Conservation (phyloP, 2,329 filamentous ascomycete species). For the Penicillium sp. region DNA sequence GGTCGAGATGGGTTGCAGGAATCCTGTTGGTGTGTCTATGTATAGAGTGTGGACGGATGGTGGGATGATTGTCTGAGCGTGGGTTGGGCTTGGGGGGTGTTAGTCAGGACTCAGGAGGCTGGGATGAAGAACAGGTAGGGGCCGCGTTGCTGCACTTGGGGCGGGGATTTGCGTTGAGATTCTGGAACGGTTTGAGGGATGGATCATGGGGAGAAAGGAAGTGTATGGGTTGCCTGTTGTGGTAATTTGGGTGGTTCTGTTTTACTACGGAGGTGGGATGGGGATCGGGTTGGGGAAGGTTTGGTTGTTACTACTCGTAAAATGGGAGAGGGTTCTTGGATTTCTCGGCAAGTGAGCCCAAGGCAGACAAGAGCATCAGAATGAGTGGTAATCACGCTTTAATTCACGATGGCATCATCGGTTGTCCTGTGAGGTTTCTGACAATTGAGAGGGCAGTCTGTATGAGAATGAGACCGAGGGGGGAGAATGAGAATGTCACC, state of each 20-base stretch:
- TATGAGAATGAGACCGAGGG: neutral
- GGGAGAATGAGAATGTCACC: neutral
- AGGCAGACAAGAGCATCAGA: neutral
- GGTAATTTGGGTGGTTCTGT: neutral
- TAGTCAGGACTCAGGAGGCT: neutral
- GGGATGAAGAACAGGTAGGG: slow-evolving; percentile 4
- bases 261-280: neutral
- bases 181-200: neutral
- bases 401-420: slow-evolving; percentile 10
- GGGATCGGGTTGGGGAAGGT: neutral
- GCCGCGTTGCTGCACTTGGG: neutral
- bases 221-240: neutral
- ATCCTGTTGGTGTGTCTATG: neutral
- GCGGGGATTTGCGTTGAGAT: neutral
- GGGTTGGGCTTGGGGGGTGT: neutral
- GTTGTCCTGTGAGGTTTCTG: neutral
- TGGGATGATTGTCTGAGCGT: neutral
- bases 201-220: neutral
- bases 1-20: neutral
- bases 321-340: neutral
- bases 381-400: neutral
- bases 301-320: neutral
- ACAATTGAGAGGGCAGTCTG: neutral
- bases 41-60: neutral
- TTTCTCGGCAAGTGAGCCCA: neutral